A percentile compares a stretch with the other conserved stretches of the same genome.
These are phyloP conservation scores for Penicillium vulpinum DNA, from an alignment of 2,329 filamentous ascomycete genomes.

Conservation along the genomic window DNA sequence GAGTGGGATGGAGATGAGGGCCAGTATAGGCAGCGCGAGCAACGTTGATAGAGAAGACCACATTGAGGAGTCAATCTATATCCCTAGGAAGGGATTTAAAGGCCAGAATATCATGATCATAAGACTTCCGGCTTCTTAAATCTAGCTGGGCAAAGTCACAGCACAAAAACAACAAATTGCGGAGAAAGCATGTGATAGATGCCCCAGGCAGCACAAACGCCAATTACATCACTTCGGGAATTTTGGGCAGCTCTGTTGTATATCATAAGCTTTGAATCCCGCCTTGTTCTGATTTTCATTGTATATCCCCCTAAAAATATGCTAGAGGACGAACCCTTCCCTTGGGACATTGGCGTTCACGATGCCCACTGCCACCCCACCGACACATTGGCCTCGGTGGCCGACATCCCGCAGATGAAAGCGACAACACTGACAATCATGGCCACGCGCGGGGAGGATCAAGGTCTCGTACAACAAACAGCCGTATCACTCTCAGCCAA, in stretches of 20 bases:
- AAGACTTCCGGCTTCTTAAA: neutral
- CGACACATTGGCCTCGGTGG: constrained; percentile 60
- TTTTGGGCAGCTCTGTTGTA: neutral
- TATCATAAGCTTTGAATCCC: neutral
- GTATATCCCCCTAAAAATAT: neutral
- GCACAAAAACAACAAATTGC: neutral
- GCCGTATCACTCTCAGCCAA: constrained; percentile 38
- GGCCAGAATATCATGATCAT: neutral
- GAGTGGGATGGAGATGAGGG: constrained; percentile 63
- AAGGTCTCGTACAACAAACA: constrained; percentile 56
- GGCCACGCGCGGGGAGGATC: constrained; percentile 63
- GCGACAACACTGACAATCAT: constrained; percentile 61
- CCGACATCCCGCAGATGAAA: constrained; percentile 58
- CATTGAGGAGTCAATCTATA: constrained; percentile 23
- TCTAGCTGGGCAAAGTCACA: too few species aligned
- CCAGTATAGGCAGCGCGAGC: constrained; percentile 62
- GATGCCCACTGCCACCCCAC: constrained; percentile 69
- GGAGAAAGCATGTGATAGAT: constrained; percentile 11
- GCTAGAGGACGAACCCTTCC: constrained; percentile 42
- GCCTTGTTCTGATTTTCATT: neutral
- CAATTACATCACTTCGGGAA: constrained; percentile 6
- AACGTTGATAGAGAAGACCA: constrained; percentile 33
- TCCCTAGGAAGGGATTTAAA: neutral
- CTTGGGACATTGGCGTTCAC: constrained; percentile 63
- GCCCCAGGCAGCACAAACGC: constrained; percentile 15